Base-by-base conservation (phyloP, 257 asterid genomes). In the Nicotiana obtusifolia region DNA sequence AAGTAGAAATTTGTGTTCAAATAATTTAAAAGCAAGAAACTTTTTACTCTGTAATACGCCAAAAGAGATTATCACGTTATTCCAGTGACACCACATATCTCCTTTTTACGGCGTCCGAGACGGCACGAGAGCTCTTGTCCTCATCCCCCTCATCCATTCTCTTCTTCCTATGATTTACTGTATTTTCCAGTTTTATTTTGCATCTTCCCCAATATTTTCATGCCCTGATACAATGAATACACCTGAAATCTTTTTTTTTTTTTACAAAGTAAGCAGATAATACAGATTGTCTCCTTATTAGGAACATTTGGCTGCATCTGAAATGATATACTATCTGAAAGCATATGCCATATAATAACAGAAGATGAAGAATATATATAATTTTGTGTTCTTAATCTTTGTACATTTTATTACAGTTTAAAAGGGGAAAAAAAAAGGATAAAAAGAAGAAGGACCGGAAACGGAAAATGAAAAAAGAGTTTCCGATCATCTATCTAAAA, bases 41-140 rank as follows among this genome's bases (percentile, higher is more conserved):
- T 52, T 61, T n/a, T 13, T 24, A 30, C 69, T 78, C 78, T 80
- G 5, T 14, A 52, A 52, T 52, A 52, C 56, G 56, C 16, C 83
- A 84, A 82, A 77, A 79, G 84, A 79, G 88, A 85, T 87, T 81
- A 87, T 90, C 92, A 86, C 88, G 88, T 67, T 79, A 84, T 81
- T 87, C 84, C 6, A 81, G 41, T 86, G 87, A 61, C 71, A 22
- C 59, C 67, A 31, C 7, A 66, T 60, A 62, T 22, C 66, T 14
- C 76, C 68, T n/a, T 62, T 24, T 75, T 91, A 83, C 97, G 84
- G 84, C 77, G 37, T 60, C 80, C 94, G 44, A 92, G 93, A 87
- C 81, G 64, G 89, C 93, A 89, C 92, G 91, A 82, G 86, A 64
- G 83, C 83, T 57, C 81, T 82, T 79, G 47, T 82, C 8, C 80